A percentile compares a stretch with the other conserved stretches of the same genome.
Evolutionary conservation across 2,329 filamentous ascomycete genomes (phyloP).

Genomic region (Ascochyta clinopodiicola): DNA sequence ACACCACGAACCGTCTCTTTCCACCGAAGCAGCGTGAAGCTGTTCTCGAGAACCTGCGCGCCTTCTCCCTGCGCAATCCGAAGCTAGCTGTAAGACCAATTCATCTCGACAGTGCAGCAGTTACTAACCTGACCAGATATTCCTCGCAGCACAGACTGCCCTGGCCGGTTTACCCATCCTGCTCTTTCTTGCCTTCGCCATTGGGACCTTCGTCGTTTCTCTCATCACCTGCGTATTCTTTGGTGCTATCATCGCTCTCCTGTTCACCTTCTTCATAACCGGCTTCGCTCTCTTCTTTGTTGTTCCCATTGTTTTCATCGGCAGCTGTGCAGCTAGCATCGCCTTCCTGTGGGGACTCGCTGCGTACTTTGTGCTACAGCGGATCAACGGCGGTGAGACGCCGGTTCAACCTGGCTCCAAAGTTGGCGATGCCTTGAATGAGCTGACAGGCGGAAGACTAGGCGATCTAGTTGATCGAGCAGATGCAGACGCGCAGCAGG

Average conservation of each 20-base stretch:
- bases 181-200: slow-evolving; percentile 71
- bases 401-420: slow-evolving; percentile 25
- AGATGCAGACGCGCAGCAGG: slow-evolving; percentile 1
- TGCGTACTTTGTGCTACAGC: slow-evolving; percentile 59
- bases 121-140: slow-evolving; percentile 60
- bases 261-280: slow-evolving; percentile 73
- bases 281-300: slow-evolving; percentile 71
- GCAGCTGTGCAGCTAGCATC: slow-evolving; percentile 66
- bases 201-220: slow-evolving; percentile 68
- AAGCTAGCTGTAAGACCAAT: slow-evolving; percentile 67
- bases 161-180: slow-evolving; percentile 71
- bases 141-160: slow-evolving; percentile 69
- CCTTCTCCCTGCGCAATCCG: slow-evolving; percentile 69
- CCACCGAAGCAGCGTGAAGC: slow-evolving; percentile 67
- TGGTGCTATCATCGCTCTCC: slow-evolving; percentile 56
- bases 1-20: slow-evolving; percentile 59
- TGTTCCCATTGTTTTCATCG: slow-evolving; percentile 71
- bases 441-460: slow-evolving; percentile 28
- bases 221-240: slow-evolving; percentile 65
- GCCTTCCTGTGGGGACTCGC: slow-evolving; percentile 67
- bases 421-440: slow-evolving; percentile 26
- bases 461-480: slow-evolving; percentile 17
- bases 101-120: background rate
- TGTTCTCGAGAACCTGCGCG: slow-evolving; percentile 59
- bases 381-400: slow-evolving; percentile 33